phyloP scores from a whole-genome alignment of 345 rosid genomes.

The Eucalyptus cloeziana region DNA sequence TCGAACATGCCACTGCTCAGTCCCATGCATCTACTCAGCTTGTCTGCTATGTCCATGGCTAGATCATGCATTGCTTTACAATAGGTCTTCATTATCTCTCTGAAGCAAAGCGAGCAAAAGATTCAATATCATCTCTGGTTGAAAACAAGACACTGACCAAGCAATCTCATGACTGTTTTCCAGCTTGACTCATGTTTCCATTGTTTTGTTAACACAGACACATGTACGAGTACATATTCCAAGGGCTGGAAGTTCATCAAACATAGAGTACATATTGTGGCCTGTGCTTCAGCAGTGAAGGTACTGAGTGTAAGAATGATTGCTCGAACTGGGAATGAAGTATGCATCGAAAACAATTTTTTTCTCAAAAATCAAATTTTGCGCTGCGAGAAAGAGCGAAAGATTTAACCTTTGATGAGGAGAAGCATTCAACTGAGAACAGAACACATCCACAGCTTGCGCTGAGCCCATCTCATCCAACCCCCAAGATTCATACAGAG shows the following conservation, averaged over 20 bases:
- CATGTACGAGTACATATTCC: not conserved
- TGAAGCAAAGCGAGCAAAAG: not conserved
- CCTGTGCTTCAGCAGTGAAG: not conserved
- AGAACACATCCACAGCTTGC: conserved; percentile 46
- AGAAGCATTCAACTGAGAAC: conserved; percentile 56
- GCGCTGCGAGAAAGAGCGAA: not conserved
- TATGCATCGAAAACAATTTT: not conserved
- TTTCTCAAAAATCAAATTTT: not conserved
- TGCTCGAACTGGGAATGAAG: not conserved
- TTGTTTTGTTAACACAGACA: not conserved
- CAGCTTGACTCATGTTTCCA: not conserved
- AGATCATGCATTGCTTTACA: conserved; percentile 44
- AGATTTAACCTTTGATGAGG: conserved; percentile 44
- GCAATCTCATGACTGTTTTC: not conserved
- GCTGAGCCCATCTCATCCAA: conserved; percentile 57
- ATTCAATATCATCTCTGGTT: not conserved
- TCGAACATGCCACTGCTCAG: conserved; percentile 16
- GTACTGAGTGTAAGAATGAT: not conserved
- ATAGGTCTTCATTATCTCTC: conserved; percentile 48
- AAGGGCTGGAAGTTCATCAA: not conserved
- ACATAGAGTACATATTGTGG: not conserved
- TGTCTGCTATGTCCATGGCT: conserved; percentile 35
- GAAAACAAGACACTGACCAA: not conserved
- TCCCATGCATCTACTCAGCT: conserved; percentile 44
- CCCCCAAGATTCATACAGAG: conserved; percentile 71